Evolutionary conservation across 2,329 filamentous ascomycete species (phyloP).

Genomic region (Claviceps cyperi): DNA sequence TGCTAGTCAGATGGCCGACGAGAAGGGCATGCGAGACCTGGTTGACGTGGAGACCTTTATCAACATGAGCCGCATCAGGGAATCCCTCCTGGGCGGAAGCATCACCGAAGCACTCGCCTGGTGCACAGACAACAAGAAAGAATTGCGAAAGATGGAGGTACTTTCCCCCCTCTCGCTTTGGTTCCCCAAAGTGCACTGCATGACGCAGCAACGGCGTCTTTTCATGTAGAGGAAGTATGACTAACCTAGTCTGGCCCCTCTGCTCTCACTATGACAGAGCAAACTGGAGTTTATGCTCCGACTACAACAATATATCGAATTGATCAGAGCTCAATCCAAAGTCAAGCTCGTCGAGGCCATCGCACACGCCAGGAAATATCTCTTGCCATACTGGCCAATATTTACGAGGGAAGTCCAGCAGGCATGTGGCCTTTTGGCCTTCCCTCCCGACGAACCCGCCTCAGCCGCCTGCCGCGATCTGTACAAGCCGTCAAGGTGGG

Average conservation of each 20-base stretch:
- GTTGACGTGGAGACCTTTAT: slow-evolving; percentile 85
- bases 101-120: slow-evolving; percentile 71
- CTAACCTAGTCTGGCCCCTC: too few relatives aligned
- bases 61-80: slow-evolving; percentile 63
- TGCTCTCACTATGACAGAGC: slow-evolving; percentile 31
- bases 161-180: neutral
- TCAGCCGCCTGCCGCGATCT: slow-evolving; percentile 36
- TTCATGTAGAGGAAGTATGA: neutral
- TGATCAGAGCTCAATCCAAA: slow-evolving; percentile 54
- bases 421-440: slow-evolving; percentile 70
- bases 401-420: slow-evolving; percentile 55
- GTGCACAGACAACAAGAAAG: slow-evolving; percentile 89
- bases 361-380: slow-evolving; percentile 66
- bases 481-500: slow-evolving; percentile 63
- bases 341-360: slow-evolving; percentile 62
- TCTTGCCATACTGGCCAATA: slow-evolving; percentile 53
- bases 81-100: slow-evolving; percentile 54
- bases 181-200: neutral
- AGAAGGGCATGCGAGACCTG: slow-evolving; percentile 63
- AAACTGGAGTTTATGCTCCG: slow-evolving; percentile 87
- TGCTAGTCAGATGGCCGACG: slow-evolving; percentile 58
- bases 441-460: slow-evolving; percentile 37
- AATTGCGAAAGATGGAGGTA: slow-evolving; percentile 75
- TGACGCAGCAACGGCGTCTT: neutral
- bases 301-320: slow-evolving; percentile 87